A percentile compares a stretch with the other conserved stretches of the same genome.
phyloP scores from a whole-genome alignment of 345 rosid genomes.

The Odontarrhena argentea region DNA sequence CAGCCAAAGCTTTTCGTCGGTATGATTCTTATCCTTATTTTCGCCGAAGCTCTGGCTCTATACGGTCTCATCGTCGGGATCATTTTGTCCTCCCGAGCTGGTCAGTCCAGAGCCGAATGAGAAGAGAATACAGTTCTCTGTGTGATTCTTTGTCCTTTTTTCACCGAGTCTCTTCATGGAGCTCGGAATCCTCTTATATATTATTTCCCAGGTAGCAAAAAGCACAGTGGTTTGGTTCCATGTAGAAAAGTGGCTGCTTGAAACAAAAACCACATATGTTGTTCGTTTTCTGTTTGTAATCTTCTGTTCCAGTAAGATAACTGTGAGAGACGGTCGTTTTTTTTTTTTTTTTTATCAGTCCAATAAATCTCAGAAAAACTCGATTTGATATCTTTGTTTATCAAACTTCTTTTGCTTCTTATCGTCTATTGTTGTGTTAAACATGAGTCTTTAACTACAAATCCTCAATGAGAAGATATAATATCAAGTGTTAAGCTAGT shows the following conservation, averaged over 20 bases:
- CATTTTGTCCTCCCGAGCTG: conserved; percentile 93
- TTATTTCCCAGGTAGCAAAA: conserved; percentile 33
- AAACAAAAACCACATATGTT: conserved; percentile 28
- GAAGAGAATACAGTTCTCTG: conserved; percentile 25
- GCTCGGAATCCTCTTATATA: conserved; percentile 17
- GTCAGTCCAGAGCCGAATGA: conserved; percentile 90
- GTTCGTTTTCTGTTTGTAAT: conserved; percentile 40
- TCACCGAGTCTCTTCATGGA: conserved; percentile 1
- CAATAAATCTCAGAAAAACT: conserved; percentile 36
- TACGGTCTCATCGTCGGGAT: conserved; percentile 89
- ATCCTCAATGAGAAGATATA: no score
- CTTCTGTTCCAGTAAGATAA: conserved; percentile 27
- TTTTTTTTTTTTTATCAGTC: conserved; percentile 5
- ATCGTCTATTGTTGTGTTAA: not conserved
- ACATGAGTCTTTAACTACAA: no score
- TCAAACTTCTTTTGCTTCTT: not conserved
- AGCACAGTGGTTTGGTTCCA: conserved; percentile 22
- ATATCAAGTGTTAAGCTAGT: no score
- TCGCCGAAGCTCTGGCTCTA: conserved; percentile 87
- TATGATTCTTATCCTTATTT: conserved; percentile 91
- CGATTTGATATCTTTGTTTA: conserved; percentile 6
- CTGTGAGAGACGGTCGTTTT: conserved; percentile 23
- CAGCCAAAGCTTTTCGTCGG: conserved; percentile 97
- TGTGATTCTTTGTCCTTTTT: conserved; percentile 30
- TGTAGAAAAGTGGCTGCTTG: conserved; percentile 23